Conservation (phyloP, 176 grass and related monocot species). For the Raddia distichophylla region DNA sequence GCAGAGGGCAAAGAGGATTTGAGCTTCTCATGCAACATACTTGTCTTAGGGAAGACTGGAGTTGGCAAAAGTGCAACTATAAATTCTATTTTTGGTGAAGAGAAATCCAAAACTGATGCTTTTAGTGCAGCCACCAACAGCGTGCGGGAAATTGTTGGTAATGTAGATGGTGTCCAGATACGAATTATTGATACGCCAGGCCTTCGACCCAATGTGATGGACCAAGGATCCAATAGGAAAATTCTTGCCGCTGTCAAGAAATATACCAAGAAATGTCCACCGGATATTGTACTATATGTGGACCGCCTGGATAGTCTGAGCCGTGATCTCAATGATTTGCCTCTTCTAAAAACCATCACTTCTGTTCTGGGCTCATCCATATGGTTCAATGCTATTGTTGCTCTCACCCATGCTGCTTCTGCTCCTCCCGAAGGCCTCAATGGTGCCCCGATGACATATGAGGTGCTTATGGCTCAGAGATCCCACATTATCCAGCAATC, state of each 20-base stretch:
- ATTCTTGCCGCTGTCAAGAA: constrained; percentile 73
- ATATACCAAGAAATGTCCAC: constrained; percentile 84
- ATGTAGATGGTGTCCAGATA: constrained; percentile 86
- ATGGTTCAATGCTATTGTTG: constrained; percentile 92
- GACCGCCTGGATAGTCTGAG: constrained; percentile 79
- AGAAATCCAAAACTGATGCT: constrained; percentile 70
- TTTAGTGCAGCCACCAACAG: constrained; percentile 66
- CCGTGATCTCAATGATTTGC: constrained; percentile 80
- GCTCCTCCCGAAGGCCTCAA: constrained; percentile 86
- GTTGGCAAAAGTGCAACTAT: constrained; percentile 99
- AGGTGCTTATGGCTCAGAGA: constrained; percentile 82
- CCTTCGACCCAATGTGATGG: constrained; percentile 70
- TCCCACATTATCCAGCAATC: constrained; percentile 89
- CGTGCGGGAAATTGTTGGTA: constrained; percentile 66
- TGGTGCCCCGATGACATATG: constrained; percentile 81
- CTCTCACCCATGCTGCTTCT: constrained; percentile 90
- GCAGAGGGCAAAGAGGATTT: constrained; percentile 63
- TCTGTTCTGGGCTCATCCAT: constrained; percentile 80
- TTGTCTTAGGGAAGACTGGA: constrained; percentile 89
- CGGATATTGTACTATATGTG: constrained; percentile 92
- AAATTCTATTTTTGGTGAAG: constrained; percentile 91
- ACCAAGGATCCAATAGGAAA: constrained; percentile 82
- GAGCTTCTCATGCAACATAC: constrained; percentile 86
- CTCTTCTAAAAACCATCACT: constrained; percentile 84
- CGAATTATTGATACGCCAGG: constrained; percentile 86